These are phyloP conservation scores for Neonectria ditissima DNA, from an alignment of 2,329 filamentous ascomycete species.

Conservation along the genomic window DNA sequence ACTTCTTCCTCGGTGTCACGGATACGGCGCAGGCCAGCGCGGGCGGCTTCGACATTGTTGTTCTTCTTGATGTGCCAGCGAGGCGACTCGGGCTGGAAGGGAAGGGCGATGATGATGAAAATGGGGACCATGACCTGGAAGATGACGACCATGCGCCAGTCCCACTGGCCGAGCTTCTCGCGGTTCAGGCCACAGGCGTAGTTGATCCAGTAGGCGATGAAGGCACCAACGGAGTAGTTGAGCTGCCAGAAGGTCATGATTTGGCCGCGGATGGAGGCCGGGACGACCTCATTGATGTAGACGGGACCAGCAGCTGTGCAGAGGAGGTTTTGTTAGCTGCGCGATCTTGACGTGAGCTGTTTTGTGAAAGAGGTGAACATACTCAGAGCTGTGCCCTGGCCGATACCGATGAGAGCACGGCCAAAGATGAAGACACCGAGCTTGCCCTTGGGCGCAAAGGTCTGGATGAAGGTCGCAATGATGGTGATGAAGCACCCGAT, in stretches of 20 bases:
- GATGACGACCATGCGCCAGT: conserved; percentile 79
- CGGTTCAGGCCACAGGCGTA: conserved; percentile 70
- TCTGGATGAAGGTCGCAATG: conserved; percentile 76
- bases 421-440: conserved; percentile 76
- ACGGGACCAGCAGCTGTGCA: conserved; percentile 71
- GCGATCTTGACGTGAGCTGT: not conserved
- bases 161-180: conserved; percentile 72
- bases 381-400: conserved; percentile 75
- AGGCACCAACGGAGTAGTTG: conserved; percentile 73
- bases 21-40: conserved; percentile 67
- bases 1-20: conserved; percentile 74
- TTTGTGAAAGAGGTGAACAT: not conserved
- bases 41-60: conserved; percentile 70
- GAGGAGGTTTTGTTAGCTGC: conserved; percentile 16
- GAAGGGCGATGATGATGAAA: conserved; percentile 70
- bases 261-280: conserved; percentile 71
- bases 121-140: conserved; percentile 77
- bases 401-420: conserved; percentile 75
- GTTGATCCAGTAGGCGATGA: conserved; percentile 66
- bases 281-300: conserved; percentile 77
- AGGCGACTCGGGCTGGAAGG: conserved; percentile 75
- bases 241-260: conserved; percentile 77
- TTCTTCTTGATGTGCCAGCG: conserved; percentile 75
- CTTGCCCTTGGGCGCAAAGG: conserved; percentile 70
- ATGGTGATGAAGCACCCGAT: conserved; percentile 74